Conservation (phyloP, 192 early-diverging fungal genomes). For the Dispira simplex region DNA sequence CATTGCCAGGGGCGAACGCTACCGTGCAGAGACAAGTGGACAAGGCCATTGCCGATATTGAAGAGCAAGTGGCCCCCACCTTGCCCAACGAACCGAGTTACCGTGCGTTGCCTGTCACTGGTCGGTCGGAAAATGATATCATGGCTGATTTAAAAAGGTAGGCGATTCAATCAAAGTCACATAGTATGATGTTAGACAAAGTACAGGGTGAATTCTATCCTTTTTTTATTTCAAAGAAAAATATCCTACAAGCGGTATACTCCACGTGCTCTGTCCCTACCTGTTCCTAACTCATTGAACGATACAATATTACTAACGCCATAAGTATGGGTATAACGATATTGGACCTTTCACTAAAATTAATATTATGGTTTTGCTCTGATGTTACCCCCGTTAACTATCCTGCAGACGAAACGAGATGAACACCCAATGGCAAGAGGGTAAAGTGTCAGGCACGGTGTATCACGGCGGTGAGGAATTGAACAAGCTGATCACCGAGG, state of each 20-base stretch:
- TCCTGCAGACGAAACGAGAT: conserved; percentile 29
- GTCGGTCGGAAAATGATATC: conserved; percentile 45
- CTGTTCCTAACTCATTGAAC: no score
- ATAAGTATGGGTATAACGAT: no score
- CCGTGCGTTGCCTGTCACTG: conserved; percentile 41
- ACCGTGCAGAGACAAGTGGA: conserved; percentile 60
- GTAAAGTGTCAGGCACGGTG: conserved; percentile 76
- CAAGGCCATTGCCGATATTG: conserved; percentile 65
- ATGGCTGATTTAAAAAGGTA: conserved; percentile 43
- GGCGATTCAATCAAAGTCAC: conserved; percentile 10
- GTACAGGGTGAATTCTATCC: background rate
- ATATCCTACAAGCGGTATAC: conserved; percentile 14
- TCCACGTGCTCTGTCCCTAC: background rate
- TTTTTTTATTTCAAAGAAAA: conserved; percentile 3
- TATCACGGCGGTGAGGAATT: conserved; percentile 87
- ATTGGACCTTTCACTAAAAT: background rate
- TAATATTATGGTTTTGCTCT: conserved; percentile 20
- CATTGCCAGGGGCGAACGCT: conserved; percentile 32
- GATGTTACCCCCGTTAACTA: background rate
- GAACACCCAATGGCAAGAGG: conserved; percentile 64
- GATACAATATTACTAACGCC: no score
- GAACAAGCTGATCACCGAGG: conserved; percentile 52
- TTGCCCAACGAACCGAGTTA: conserved; percentile 46
- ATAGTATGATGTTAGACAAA: background rate
- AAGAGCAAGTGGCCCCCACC: conserved; percentile 52